Conservation (phyloP, 371 early-diverging fungal species). For the Mortierella sp. region DNA sequence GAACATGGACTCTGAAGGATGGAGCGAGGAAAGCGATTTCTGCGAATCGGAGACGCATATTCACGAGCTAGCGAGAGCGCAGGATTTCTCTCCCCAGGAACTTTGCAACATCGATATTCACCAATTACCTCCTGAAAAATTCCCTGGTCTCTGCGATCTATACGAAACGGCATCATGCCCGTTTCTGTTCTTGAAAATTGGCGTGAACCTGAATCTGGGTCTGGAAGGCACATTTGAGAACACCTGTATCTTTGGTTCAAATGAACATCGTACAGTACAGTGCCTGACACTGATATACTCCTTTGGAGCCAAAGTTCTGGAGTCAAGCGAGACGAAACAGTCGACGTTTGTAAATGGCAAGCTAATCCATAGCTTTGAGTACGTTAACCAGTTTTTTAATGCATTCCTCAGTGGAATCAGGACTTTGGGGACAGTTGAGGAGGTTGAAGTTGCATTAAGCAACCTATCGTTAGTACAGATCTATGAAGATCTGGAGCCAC, state of each 20-base stretch:
- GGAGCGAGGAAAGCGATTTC: neutral
- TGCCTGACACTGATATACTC: slow-evolving; percentile 75
- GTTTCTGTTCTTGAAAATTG: slow-evolving; percentile 39
- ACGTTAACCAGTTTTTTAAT: slow-evolving; percentile 72
- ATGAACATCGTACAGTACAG: slow-evolving; percentile 63
- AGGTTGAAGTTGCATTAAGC: slow-evolving; percentile 65
- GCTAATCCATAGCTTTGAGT: slow-evolving; percentile 67
- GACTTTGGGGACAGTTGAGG: slow-evolving; percentile 62
- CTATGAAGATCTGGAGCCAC: slow-evolving; percentile 64
- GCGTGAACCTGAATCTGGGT: slow-evolving; percentile 30
- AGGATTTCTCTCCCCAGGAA: slow-evolving; percentile 18
- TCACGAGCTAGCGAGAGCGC: slow-evolving; percentile 30
- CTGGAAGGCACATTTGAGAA: slow-evolving; percentile 38
- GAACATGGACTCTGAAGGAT: neutral
- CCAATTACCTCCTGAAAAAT: slow-evolving; percentile 36
- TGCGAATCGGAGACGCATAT: neutral
- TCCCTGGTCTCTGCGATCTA: slow-evolving; percentile 35
- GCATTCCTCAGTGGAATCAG: slow-evolving; percentile 67
- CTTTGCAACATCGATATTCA: slow-evolving; percentile 32
- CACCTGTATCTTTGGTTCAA: slow-evolving; percentile 66
- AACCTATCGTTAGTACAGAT: slow-evolving; percentile 69
- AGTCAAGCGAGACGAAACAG: slow-evolving; percentile 70
- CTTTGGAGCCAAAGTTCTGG: slow-evolving; percentile 71
- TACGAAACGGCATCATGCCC: slow-evolving; percentile 32
- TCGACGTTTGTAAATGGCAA: slow-evolving; percentile 60